Percentiles rank a stretch among this genome's conserved stretches.
Conservation (phyloP, 192 early-diverging fungal species). For the Coemansia sp. region DNA sequence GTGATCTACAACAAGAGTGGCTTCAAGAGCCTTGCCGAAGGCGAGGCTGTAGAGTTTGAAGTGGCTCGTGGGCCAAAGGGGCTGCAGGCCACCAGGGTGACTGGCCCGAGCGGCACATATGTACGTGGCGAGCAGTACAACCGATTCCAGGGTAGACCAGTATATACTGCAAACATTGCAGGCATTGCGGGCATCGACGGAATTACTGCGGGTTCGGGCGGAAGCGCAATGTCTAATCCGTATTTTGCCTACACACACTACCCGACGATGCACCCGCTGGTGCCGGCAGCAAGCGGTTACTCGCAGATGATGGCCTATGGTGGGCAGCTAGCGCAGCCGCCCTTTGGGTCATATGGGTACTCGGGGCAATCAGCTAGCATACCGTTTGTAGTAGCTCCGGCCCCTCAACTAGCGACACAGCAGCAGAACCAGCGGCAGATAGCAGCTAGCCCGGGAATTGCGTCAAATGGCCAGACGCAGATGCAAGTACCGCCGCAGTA, state of each 20-base stretch:
- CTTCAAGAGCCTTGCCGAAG: constrained; percentile 73
- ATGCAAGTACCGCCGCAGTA: too few relatives aligned
- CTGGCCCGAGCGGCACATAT: constrained; percentile 65
- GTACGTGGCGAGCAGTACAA: constrained; percentile 77
- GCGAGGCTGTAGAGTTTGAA: constrained; percentile 67
- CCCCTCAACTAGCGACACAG: constrained; percentile 2
- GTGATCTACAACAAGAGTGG: constrained; percentile 73
- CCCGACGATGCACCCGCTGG: constrained; percentile 8
- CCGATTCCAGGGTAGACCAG: constrained; percentile 15
- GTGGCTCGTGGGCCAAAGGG: constrained; percentile 74
- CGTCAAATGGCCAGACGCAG: too few relatives aligned
- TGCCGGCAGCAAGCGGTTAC: constrained; percentile 9
- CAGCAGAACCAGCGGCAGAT: constrained; percentile 3
- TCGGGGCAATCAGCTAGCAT: neutral
- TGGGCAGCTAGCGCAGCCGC: constrained; percentile 23
- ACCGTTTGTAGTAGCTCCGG: constrained; percentile 18
- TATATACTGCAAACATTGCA: too few relatives aligned
- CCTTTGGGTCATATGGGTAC: constrained; percentile 19
- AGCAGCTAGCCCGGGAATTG: too few relatives aligned
- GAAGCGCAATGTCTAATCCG: constrained; percentile 3
- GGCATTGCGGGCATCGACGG: too few relatives aligned
- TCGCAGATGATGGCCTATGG: constrained; percentile 21
- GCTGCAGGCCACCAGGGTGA: constrained; percentile 76
- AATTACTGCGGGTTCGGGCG: neutral
- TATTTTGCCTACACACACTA: constrained; percentile 22